Evolutionary conservation across 164 flowering plant genomes (phyloP).

Genomic region (Vitis riparia): DNA sequence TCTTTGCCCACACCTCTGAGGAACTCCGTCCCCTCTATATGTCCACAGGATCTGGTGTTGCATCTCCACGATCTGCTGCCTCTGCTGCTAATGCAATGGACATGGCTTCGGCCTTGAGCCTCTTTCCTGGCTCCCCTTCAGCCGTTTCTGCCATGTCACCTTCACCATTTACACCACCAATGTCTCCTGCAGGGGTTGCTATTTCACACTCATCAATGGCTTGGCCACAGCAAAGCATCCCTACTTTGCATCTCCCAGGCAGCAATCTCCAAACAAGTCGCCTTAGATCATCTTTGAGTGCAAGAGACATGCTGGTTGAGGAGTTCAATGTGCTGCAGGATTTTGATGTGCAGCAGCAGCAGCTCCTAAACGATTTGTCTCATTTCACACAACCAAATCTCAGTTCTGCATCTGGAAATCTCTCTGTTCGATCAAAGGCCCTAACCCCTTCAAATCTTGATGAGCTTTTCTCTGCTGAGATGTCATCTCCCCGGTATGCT

Average conservation of each 20-base stretch:
- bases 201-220: slow-evolving; percentile 24
- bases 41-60: slow-evolving; percentile 57
- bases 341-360: slow-evolving; percentile 23
- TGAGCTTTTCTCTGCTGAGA: slow-evolving; percentile 20
- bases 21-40: slow-evolving; percentile 61
- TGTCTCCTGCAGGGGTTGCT: slow-evolving; percentile 33
- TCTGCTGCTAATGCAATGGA: slow-evolving; percentile 34
- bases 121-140: slow-evolving; percentile 45
- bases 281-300: slow-evolving; percentile 41
- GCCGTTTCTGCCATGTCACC: slow-evolving; percentile 24
- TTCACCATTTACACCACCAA: slow-evolving; percentile 34
- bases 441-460: slow-evolving; percentile 20
- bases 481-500: slow-evolving; percentile 13
- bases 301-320: slow-evolving; percentile 38
- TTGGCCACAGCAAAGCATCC: slow-evolving; percentile 47
- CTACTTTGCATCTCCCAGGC: slow-evolving; percentile 20
- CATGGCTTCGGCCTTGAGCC: slow-evolving; percentile 41
- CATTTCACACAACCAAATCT: slow-evolving; percentile 19
- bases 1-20: slow-evolving; percentile 60
- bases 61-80: slow-evolving; percentile 46
- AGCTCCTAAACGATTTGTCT: slow-evolving; percentile 23
- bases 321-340: slow-evolving; percentile 21
- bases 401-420: slow-evolving; percentile 11
- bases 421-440: slow-evolving; percentile 12
- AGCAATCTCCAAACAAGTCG: slow-evolving; percentile 43